Evolutionary conservation across 176 grass and related monocot species (phyloP), one percentile per base, ranked within the genome.

Genomic region (Eragrostis nindensis): DNA sequence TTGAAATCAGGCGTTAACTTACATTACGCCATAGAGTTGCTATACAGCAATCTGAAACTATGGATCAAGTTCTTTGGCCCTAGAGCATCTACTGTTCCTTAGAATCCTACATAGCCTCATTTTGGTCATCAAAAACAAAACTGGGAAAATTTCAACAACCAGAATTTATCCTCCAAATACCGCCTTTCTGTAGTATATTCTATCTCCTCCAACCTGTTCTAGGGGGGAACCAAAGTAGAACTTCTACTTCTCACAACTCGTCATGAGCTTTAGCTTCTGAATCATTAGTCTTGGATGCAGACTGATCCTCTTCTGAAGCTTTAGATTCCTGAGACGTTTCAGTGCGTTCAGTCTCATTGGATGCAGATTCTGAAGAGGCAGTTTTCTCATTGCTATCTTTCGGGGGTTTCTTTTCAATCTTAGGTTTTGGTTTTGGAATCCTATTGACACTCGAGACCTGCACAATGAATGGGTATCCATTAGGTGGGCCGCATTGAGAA

Each of bases 371-470:
- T 4, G 88, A 75, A 47, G 83, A 70, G 27, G 75, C 65, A 13
- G 53, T 60, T 75, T 93, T 94, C 27, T 82, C 90, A 77, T 95
- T 85, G 67, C 11, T 80, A 56, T 94, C 90, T 83, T 91, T 95
- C 4, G 63, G 16, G 71, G 97, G 82, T 88, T 92, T 96, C 79
- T 99, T 95, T 61, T 96, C 97, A 29, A 96, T 25, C 82, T 99
- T 99, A 40, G 97, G 91, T 77, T 99, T 99, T 80, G 97, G 97
- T 88, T 94, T 96, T 11, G 97, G 92, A 32, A 99, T 99, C 80
- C 91, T 93, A 53, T 99, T 96, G 70, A 99, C 80, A 67, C 85
- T 91, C 9, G 91, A 90, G 9, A 96, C 91, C 97, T 99, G 80
- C 49, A 82, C n/a, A 45, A 2, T 42, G 7, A 84, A 77, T 7